Evolutionary conservation across 371 early-diverging fungal genomes (phyloP).

Genomic region (Smittium mucronatum): DNA sequence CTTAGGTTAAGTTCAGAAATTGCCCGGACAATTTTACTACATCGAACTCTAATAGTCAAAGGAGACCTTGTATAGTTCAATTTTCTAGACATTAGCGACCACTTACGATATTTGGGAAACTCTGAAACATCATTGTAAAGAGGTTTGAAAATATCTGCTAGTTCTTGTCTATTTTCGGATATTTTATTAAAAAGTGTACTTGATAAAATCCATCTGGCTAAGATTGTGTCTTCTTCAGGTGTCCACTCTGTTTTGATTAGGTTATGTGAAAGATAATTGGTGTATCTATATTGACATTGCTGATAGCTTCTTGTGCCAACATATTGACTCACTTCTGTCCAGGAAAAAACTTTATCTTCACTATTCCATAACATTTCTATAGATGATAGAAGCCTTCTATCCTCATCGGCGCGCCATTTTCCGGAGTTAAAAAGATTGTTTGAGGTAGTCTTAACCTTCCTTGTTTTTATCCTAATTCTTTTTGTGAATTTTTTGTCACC

Average conservation of each 20-base stretch:
- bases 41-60: not conserved
- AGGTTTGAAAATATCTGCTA: too few species aligned
- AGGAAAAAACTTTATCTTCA: slow-evolving; percentile 4
- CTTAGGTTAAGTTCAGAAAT: too few species aligned
- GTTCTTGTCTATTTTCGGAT: too few species aligned
- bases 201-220: slow-evolving; percentile 5
- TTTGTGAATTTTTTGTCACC: too few species aligned
- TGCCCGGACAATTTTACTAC: not conserved
- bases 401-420: slow-evolving; percentile 1
- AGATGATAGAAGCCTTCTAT: not conserved
- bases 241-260: not conserved
- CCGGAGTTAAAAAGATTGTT: too few species aligned
- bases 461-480: too few species aligned
- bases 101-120: not conserved
- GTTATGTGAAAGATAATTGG: not conserved
- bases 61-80: not conserved
- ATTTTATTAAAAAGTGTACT: too few species aligned
- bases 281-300: slow-evolving; percentile 9
- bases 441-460: too few species aligned
- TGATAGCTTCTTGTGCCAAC: not conserved
- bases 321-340: not conserved
- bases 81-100: not conserved
- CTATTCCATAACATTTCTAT: not conserved
- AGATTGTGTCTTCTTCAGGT: slow-evolving; percentile 3
- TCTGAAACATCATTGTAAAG: not conserved